Evolutionary conservation across 768 basidiomycete species (phyloP), one percentile per base, ranked within the genome.

Genomic region (Collybia mongolica): DNA sequence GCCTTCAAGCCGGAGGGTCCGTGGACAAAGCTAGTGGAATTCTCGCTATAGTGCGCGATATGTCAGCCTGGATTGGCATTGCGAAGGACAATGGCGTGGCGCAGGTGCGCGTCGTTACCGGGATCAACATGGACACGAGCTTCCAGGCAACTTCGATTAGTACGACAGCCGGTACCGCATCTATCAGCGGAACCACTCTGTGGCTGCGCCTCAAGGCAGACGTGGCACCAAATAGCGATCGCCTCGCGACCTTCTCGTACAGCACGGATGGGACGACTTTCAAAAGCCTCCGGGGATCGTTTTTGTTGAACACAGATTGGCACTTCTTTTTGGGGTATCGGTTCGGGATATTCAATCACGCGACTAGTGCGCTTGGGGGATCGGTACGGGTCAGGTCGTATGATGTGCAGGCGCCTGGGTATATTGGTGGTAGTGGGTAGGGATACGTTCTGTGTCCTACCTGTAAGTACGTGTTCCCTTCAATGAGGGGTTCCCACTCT

Each of bases 291-390:
- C 54, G 57, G 17, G 44, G 32, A 14, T 28, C 48, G 6, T 51
- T 58, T 38, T 46, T 54, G 0, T 49, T 55, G n/a, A 55, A 49
- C 40, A 58, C 57, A 12, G 49, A 51, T 9, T 58, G 51, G 48
- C 39, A 54, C 39, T 55, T 49, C 40, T 58, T 55, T 43, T 47
- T 55, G 47, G 57, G 54, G 22, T 55, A 58, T 37, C 32, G 57
- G 40, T 55, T 58, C 24, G 54, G 44, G 18, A 55, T 58, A 36
- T 58, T 58, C 44, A 55, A 58, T 32, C 51, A 52, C 39, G 57
- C 51, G 18, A 55, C 57, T 6, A 38, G 44, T 5, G 43, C 57
- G 19, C 44, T 52, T 29, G 56, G 56, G 17, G 54, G 57, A 20
- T 28, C 47, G 18, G 56, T 54, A 32, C 32, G 32, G 32, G 32